These are phyloP conservation scores for Myochromella boudieri DNA, from an alignment of 768 basidiomycete species.

Conservation along the genomic window DNA sequence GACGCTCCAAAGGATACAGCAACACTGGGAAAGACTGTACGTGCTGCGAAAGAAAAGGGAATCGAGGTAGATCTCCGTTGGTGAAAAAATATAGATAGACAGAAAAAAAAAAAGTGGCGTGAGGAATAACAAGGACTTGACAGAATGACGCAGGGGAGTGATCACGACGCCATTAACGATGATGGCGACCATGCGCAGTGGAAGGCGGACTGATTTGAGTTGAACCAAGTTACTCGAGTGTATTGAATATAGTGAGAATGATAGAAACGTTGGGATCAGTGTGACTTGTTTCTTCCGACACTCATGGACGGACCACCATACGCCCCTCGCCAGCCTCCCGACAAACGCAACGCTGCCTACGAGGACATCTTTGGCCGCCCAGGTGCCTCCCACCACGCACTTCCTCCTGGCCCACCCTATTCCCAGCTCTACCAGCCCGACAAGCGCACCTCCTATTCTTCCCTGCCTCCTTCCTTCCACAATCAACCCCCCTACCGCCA, in stretches of 20 bases:
- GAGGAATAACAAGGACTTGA: background rate
- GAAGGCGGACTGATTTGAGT: background rate
- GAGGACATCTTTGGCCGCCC: slow-evolving; percentile 87
- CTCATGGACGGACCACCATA: slow-evolving; percentile 48
- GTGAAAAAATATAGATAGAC: too few species aligned
- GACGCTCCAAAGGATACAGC: too few species aligned
- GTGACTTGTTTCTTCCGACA: slow-evolving; percentile 15
- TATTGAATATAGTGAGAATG: background rate
- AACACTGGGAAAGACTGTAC: too few species aligned
- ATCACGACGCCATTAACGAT: background rate
- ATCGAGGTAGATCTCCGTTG: too few species aligned
- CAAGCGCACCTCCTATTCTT: slow-evolving; percentile 47
- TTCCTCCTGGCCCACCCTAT: slow-evolving; percentile 26
- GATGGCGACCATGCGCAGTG: background rate
- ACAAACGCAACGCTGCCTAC: slow-evolving; percentile 81
- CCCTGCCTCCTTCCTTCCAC: slow-evolving; percentile 30
- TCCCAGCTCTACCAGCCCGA: slow-evolving; percentile 35
- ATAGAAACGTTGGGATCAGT: slow-evolving; percentile 9
- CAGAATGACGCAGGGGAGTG: too few species aligned
- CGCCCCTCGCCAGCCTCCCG: slow-evolving; percentile 60
- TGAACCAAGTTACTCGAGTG: too few species aligned
- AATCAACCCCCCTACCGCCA: slow-evolving; percentile 33
- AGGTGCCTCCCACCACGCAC: slow-evolving; percentile 52
- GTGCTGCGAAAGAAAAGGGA: too few species aligned
- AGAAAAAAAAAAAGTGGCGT: background rate